Evolutionary conservation across 148 eudicot genomes (phyloP).

Genomic region (Suaeda aralocaspica): DNA sequence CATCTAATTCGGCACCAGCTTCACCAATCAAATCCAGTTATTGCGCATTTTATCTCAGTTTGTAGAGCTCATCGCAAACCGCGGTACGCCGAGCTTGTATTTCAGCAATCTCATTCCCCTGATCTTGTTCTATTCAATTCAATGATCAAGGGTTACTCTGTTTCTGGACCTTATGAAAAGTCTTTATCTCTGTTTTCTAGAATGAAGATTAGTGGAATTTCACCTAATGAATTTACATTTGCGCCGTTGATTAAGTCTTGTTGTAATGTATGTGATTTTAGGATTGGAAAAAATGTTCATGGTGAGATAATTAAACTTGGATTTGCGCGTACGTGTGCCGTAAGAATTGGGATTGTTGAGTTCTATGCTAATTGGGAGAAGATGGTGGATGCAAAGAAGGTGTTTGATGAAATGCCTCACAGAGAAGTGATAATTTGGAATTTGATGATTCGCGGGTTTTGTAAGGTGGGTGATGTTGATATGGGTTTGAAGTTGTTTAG

Average conservation of each 20-base stretch:
- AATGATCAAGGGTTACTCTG: slow-evolving; percentile 62
- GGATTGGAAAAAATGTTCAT: slow-evolving; percentile 45
- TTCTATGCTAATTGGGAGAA: slow-evolving; percentile 37
- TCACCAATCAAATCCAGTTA: slow-evolving; percentile 60
- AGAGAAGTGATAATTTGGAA: slow-evolving; percentile 66
- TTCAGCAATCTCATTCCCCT: slow-evolving; percentile 43
- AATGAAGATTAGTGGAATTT: slow-evolving; percentile 51
- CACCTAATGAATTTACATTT: slow-evolving; percentile 64
- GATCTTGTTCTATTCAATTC: slow-evolving; percentile 62
- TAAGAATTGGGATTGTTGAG: slow-evolving; percentile 53
- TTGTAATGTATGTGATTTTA: slow-evolving; percentile 37
- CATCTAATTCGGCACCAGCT: slow-evolving; percentile 64
- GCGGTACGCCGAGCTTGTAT: slow-evolving; percentile 46
- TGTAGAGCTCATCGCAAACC: slow-evolving; percentile 36
- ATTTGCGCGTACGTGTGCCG: slow-evolving; percentile 28
- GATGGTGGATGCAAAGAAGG: slow-evolving; percentile 51
- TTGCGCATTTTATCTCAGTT: slow-evolving; percentile 66
- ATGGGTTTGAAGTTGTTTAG: slow-evolving; percentile 48
- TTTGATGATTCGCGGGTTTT: slow-evolving; percentile 64
- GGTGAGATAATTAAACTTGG: slow-evolving; percentile 39
- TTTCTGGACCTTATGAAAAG: slow-evolving; percentile 33
- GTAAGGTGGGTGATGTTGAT: slow-evolving; percentile 48
- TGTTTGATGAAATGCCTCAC: slow-evolving; percentile 70
- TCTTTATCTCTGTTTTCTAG: slow-evolving; percentile 40
- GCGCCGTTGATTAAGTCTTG: slow-evolving; percentile 72